Percentiles rank a stretch among this genome's conserved stretches.
These are phyloP conservation scores for Phytophthora podocarpi DNA, from an alignment of 352 stramenopile genomes.

Conservation along the genomic window DNA sequence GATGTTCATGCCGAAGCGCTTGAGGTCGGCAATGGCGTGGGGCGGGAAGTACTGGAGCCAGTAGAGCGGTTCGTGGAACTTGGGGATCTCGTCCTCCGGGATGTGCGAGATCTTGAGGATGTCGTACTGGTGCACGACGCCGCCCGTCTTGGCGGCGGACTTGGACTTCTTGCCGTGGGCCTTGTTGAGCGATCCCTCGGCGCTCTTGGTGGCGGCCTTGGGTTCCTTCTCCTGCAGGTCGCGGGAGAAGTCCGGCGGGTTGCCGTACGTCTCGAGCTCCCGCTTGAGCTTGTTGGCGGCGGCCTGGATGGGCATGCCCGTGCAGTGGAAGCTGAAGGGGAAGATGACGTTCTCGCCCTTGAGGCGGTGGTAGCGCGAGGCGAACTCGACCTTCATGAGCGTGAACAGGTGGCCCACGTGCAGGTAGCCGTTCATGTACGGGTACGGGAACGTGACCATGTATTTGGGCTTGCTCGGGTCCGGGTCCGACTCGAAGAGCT, in stretches of 20 bases:
- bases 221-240: slow-evolving; percentile 18
- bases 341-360: slow-evolving; percentile 99
- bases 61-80: slow-evolving; percentile 97
- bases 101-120: slow-evolving; percentile 96
- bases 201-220: slow-evolving; percentile 53
- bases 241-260: slow-evolving; percentile 91
- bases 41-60: slow-evolving; percentile 99
- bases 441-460: slow-evolving; percentile 99
- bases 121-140: slow-evolving; percentile 97
- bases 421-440: slow-evolving; percentile 99
- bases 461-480: slow-evolving; percentile 93
- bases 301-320: slow-evolving; percentile 99
- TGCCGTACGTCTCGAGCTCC: slow-evolving; percentile 95
- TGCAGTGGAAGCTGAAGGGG: slow-evolving; percentile 99
- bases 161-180: slow-evolving; percentile 98
- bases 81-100: slow-evolving; percentile 94
- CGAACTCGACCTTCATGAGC: slow-evolving; percentile 98
- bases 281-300: slow-evolving; percentile 99
- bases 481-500: slow-evolving; percentile 91
- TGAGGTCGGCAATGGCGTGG: slow-evolving; percentile 96
- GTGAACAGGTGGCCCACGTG: slow-evolving; percentile 98
- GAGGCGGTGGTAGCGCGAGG: slow-evolving; percentile 93
- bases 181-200: slow-evolving; percentile 85
- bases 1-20: slow-evolving; percentile 96
- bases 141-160: slow-evolving; percentile 96